Evolutionary conservation across 768 basidiomycete genomes (phyloP).

Genomic region (Boletus rufocinnamomeus): DNA sequence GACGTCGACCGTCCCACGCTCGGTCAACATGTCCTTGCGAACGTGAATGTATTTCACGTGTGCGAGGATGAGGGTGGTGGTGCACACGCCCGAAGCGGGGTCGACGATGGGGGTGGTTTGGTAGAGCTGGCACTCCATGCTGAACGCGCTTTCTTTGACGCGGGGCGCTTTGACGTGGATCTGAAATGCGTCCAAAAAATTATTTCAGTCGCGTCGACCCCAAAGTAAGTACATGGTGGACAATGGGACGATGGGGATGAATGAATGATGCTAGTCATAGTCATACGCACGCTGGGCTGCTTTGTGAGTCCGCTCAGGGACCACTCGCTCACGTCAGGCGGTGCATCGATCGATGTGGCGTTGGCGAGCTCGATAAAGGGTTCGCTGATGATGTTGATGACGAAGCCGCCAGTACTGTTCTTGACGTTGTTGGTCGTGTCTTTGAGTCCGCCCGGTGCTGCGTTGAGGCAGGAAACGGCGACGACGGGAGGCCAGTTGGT

Average conservation of each 20-base stretch:
- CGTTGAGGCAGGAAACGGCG: conserved; percentile 34
- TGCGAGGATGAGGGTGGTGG: conserved; percentile 39
- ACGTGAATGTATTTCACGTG: conserved; percentile 44
- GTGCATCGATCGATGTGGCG: conserved; percentile 39
- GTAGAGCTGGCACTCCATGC: conserved; percentile 47
- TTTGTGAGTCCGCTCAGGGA: conserved; percentile 34
- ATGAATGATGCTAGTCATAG: neutral
- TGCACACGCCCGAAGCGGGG: conserved; percentile 27
- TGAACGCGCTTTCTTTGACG: conserved; percentile 48
- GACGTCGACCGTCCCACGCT: conserved; percentile 38
- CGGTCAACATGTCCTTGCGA: conserved; percentile 41
- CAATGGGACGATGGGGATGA: neutral
- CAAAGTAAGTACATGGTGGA: neutral
- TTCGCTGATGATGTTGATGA: conserved; percentile 58
- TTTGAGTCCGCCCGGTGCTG: conserved; percentile 25
- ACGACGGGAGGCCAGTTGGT: conserved; percentile 37
- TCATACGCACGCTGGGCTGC: conserved; percentile 9
- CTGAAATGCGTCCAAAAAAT: conserved; percentile 18
- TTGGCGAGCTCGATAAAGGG: conserved; percentile 44
- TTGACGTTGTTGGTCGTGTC: conserved; percentile 49
- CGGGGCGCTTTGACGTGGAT: conserved; percentile 40
- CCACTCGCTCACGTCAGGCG: conserved; percentile 42
- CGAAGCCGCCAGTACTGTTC: conserved; percentile 44
- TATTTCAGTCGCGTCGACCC: neutral
- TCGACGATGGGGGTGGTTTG: conserved; percentile 37